These are phyloP conservation scores for Ganoderma meredithae DNA, from an alignment of 1,284 basidiomycete genomes.

Conservation along the genomic window DNA sequence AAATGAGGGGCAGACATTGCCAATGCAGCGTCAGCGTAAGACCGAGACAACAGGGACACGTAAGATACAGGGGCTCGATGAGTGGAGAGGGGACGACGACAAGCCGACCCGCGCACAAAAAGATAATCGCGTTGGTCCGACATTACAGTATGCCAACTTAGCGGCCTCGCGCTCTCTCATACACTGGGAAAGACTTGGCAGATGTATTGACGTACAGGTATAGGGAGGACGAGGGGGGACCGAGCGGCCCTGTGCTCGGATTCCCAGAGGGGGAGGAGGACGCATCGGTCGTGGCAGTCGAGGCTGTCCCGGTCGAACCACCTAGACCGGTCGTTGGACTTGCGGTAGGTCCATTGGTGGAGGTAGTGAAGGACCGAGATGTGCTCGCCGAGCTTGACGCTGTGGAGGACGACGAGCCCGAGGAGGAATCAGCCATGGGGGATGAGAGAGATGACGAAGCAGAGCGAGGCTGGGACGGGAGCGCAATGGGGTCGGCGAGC, in stretches of 20 bases:
- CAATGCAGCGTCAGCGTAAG: conserved; percentile 5
- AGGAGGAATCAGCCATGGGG: conserved; percentile 8
- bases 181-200: neutral
- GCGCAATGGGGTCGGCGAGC: neutral
- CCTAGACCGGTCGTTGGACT: neutral
- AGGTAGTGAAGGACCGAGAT: neutral
- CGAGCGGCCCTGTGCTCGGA: neutral
- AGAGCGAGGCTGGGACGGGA: neutral
- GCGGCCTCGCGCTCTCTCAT: conserved; percentile 7
- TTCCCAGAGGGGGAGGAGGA: neutral
- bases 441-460: conserved; percentile 6
- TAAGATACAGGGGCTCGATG: neutral
- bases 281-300: no score
- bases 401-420: conserved; percentile 1
- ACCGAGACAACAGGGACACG: neutral
- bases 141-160: neutral
- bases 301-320: neutral
- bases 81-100: neutral
- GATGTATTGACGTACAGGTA: conserved; percentile 43
- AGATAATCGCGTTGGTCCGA: neutral
- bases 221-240: conserved; percentile 42
- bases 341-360: neutral
- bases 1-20: neutral
- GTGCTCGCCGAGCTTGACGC: conserved; percentile 4
- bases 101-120: neutral